Evolutionary conservation across 768 basidiomycete genomes (phyloP), one percentile per base, ranked within the genome.

Genomic region (Serpula lacrymans): DNA sequence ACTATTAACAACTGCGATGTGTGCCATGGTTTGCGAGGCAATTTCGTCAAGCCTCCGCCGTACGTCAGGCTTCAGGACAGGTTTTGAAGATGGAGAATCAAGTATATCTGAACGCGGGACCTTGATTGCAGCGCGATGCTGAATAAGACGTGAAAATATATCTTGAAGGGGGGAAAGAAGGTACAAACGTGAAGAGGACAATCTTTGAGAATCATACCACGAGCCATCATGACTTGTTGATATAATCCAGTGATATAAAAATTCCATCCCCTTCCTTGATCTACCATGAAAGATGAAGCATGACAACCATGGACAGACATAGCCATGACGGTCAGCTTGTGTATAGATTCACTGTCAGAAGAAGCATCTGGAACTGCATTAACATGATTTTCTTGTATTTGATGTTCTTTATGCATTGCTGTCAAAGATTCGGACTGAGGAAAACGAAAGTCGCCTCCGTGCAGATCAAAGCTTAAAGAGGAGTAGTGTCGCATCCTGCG

Each of bases 21-120:
- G 89, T 7, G 94, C 91, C 45, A 80, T 71, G n/a, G 91, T 94
- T 57, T 90, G 86, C 2, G 84, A 82, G 21, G 93, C 94, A 56
- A 97, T 89, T 57, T 95, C 90, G 61, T 96, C 92, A n/a, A 97
- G 77, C 41, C 84, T 80, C 37, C 80, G 78, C 39, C 86, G 78
- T 25, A 94, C 88, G 49, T 89, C 84, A 1, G 80, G 69, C 62
- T 93, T 94, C 54, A 95, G 75, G 5, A 79, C 61, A 5, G 88
- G 88, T 65, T 85, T 82, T 29, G 82, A 82, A 48, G 82, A 75
- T 40, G 81, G 82, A 37, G 82, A 81, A 62, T 96, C 92, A 36
- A 98, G 82, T 43, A 97, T 88, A 60, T 97, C 94, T 21, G 89
- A 88, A 53, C 93, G 86, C 21, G 91, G 78, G 18, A 95, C 89